Evolutionary conservation across 768 basidiomycete species (phyloP).

Genomic region (Neoboletus subvelutipes): DNA sequence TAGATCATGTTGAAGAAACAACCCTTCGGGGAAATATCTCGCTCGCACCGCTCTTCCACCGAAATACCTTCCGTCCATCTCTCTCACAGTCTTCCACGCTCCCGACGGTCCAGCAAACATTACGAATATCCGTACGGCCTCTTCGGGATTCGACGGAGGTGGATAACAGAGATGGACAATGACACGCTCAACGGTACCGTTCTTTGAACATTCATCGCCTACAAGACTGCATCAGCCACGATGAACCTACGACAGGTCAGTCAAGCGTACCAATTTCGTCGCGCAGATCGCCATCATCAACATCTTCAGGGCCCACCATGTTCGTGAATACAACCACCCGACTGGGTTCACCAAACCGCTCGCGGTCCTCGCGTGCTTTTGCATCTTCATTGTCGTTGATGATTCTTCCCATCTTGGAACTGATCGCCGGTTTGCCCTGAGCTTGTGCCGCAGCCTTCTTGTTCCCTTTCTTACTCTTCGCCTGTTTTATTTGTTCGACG

Average conservation of each 20-base stretch:
- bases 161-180: conserved; percentile 78
- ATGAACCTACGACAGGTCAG: not conserved
- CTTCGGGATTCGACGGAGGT: conserved; percentile 60
- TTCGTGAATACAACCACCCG: conserved; percentile 88
- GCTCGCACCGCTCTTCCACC: conserved; percentile 83
- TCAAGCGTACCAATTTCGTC: conserved; percentile 77
- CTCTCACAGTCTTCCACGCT: conserved; percentile 94
- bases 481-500: conserved; percentile 60
- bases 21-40: conserved; percentile 70
- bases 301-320: conserved; percentile 82
- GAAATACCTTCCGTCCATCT: conserved; percentile 91
- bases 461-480: conserved; percentile 37
- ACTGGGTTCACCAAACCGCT: conserved; percentile 85
- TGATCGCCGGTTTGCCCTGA: conserved; percentile 40
- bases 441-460: conserved; percentile 38
- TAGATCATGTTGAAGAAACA: conserved; percentile 51
- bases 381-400: conserved; percentile 88
- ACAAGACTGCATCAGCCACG: not conserved
- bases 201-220: conserved; percentile 92
- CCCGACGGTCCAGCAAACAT: conserved; percentile 88
- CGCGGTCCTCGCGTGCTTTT: conserved; percentile 71
- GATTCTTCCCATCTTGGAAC: conserved; percentile 82
- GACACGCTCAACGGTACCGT: conserved; percentile 90
- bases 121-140: conserved; percentile 90
- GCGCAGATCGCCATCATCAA: conserved; percentile 79